These are phyloP conservation scores for Biscogniauxia mediterranea DNA, from an alignment of 2,329 filamentous ascomycete genomes.

Conservation along the genomic window DNA sequence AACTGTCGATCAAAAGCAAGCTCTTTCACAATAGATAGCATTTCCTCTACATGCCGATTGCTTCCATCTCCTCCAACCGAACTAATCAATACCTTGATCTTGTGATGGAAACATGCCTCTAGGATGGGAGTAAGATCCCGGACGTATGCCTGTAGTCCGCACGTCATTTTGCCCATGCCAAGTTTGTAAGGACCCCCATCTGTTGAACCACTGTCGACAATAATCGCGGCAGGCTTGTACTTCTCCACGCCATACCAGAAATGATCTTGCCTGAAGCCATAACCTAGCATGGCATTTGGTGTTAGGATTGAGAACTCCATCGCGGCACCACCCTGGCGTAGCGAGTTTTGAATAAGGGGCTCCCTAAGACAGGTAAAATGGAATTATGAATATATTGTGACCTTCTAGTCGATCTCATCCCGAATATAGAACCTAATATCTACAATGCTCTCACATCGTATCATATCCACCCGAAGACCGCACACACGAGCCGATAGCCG, in stretches of 20 bases:
- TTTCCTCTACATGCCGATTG: slow-evolving; percentile 39
- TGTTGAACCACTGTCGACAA: slow-evolving; percentile 37
- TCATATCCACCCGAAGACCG: neutral
- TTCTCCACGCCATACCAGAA: slow-evolving; percentile 32
- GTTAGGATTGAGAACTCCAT: slow-evolving; percentile 28
- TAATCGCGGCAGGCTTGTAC: slow-evolving; percentile 32
- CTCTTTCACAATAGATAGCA: slow-evolving; percentile 37
- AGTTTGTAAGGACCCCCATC: slow-evolving; percentile 29
- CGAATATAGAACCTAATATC: neutral
- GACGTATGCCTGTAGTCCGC: slow-evolving; percentile 7
- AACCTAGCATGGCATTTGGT: slow-evolving; percentile 34
- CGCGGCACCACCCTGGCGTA: neutral
- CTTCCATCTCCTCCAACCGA: slow-evolving; percentile 43
- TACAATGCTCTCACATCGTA: neutral
- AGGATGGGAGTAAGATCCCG: slow-evolving; percentile 27
- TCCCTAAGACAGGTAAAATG: neutral
- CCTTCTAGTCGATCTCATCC: neutral
- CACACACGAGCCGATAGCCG: neutral
- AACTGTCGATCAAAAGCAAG: slow-evolving; percentile 28
- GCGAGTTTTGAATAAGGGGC: neutral
- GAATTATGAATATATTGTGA: neutral
- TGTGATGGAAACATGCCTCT: slow-evolving; percentile 23
- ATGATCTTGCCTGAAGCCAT: slow-evolving; percentile 30
- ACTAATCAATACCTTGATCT: slow-evolving; percentile 30
- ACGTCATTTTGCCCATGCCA: slow-evolving; percentile 12